Conservation (phyloP, 257 asterid species). For the Fraxinus anomala region DNA sequence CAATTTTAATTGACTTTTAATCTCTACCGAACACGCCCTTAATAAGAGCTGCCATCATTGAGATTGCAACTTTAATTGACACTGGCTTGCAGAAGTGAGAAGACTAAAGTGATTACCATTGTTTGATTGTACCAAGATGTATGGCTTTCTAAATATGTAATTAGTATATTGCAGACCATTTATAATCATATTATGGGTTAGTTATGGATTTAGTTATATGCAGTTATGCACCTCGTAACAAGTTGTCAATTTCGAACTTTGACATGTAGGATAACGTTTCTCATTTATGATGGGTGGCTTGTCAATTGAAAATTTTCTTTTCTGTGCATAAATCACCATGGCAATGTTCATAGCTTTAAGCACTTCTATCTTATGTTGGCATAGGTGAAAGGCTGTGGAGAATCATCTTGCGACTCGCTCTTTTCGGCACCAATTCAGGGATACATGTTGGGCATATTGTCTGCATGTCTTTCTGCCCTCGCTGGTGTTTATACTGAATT, state of each 20-base stretch:
- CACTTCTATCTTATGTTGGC: constrained; percentile 22
- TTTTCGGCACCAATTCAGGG: constrained; percentile 94
- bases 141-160: not conserved
- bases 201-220: not conserved
- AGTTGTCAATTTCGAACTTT: not conserved
- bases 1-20: too few species aligned
- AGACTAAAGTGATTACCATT: not conserved
- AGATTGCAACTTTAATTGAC: not conserved
- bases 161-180: not conserved
- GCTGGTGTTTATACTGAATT: constrained; percentile 98
- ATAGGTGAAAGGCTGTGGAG: constrained; percentile 94
- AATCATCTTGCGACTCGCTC: constrained; percentile 78
- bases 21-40: too few species aligned
- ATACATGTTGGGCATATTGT: constrained; percentile 76
- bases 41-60: too few species aligned
- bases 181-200: not conserved
- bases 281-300: constrained; percentile 9
- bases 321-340: constrained; percentile 13
- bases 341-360: not conserved
- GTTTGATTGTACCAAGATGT: not conserved
- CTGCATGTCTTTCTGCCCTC: constrained; percentile 94
- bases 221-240: not conserved
- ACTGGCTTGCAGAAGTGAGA: not conserved
- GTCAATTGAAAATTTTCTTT: constrained; percentile 15
- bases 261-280: not conserved